These are phyloP conservation scores for Trapa incisa DNA, from an alignment of 345 rosid genomes.

Conservation along the genomic window DNA sequence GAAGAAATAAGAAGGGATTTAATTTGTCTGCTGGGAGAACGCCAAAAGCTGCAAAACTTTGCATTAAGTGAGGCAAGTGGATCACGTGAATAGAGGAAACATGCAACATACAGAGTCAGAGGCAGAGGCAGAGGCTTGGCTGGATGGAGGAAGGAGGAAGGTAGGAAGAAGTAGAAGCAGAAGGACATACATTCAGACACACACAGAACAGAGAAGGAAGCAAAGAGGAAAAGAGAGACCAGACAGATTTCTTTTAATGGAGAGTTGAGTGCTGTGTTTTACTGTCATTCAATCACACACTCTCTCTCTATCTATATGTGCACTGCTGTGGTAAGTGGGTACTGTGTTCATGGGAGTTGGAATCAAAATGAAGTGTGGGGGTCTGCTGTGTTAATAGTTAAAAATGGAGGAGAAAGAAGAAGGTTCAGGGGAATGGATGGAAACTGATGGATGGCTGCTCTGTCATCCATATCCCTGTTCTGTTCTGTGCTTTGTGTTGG, in stretches of 20 bases:
- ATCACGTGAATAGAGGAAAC: slow-evolving; percentile 16
- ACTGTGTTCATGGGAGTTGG: no score
- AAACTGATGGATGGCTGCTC: not conserved
- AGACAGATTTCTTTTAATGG: not conserved
- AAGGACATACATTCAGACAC: not conserved
- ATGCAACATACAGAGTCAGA: not conserved
- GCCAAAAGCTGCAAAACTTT: slow-evolving; percentile 52
- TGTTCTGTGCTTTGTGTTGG: not conserved
- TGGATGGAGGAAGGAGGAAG: not conserved
- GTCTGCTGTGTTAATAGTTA: not conserved
- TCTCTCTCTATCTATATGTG: not conserved
- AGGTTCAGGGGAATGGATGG: no score
- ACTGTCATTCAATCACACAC: not conserved
- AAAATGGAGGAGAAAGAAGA: no score
- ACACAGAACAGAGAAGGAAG: not conserved
- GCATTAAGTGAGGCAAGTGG: slow-evolving; percentile 14
- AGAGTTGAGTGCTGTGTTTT: not conserved
- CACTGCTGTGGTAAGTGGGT: no score
- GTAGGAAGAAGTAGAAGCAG: not conserved
- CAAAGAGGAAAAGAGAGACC: not conserved
- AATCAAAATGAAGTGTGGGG: not conserved
- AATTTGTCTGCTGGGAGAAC: slow-evolving; percentile 39
- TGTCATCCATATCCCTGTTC: no score
- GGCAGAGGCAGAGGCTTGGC: no score
- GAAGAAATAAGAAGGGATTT: slow-evolving; percentile 6